Conservation (phyloP, 176 grass and related monocot species). For the Melocanna baccifera region DNA sequence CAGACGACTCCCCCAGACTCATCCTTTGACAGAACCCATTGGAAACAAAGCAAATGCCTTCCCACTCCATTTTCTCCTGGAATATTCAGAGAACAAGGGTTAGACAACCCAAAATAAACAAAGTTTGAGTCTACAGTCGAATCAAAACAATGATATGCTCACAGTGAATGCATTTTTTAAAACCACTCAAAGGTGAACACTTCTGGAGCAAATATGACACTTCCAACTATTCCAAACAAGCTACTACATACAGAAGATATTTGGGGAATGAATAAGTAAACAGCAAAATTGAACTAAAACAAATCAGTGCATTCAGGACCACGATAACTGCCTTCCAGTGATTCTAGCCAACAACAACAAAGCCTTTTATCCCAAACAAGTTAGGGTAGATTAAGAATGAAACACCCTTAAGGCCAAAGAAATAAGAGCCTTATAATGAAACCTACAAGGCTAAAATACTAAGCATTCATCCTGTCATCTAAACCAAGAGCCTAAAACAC, state of each 20-base stretch:
- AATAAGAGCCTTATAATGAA: too few species aligned
- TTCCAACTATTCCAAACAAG: not conserved
- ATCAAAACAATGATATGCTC: not conserved
- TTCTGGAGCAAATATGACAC: conserved; percentile 3
- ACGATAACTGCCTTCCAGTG: not conserved
- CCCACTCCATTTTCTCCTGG: conserved; percentile 12
- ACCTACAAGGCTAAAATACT: too few species aligned
- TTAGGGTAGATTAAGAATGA: too few species aligned
- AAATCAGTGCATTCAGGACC: not conserved
- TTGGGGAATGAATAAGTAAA: not conserved
- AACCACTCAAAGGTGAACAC: not conserved
- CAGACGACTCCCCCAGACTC: conserved; percentile 26
- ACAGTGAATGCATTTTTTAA: not conserved
- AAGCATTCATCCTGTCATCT: too few species aligned
- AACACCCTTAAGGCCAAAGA: too few species aligned
- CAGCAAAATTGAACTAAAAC: not conserved
- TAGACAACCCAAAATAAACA: not conserved
- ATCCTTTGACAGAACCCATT: conserved; percentile 27
- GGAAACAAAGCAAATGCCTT: conserved; percentile 21
- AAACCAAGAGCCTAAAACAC: too few species aligned
- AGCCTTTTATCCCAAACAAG: too few species aligned
- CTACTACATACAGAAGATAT: not conserved
- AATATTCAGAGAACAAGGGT: not conserved
- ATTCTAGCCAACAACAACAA: not conserved
- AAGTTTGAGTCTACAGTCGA: not conserved